Evolutionary conservation across 441 rosid species (phyloP), one percentile per base, ranked within the genome.

Genomic region (Erodium chrysanthum): DNA sequence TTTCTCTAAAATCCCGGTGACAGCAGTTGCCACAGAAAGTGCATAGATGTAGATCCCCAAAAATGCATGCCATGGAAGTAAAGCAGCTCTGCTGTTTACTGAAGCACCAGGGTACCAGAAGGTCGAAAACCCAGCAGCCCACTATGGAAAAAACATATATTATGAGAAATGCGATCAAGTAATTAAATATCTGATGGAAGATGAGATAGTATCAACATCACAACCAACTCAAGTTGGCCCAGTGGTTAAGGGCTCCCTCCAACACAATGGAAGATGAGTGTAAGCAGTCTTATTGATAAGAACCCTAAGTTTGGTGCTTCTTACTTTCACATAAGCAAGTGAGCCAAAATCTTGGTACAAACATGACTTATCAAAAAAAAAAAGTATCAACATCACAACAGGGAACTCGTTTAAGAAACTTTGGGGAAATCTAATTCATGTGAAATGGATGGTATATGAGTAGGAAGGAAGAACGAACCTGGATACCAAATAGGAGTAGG

Each of bases 51-150:
- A 52, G 10, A 52, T 15, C 22, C 59, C 59, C 1, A 18, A 52
- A 52, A 52, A 52, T 15, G 59, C 59, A 52, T 52, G 59, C 59
- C 59, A 52, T 22, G 59, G 59, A 52, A 52, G 59, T 52, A 52
- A 18, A 52, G 59, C 59, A 4, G 59, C 59, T 52, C 59, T 52
- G 59, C 22, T 15, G 59, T 52, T 52, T 17, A 52, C 22, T 18
- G 59, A 52, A 52, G 59, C 22, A 17, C 59, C 59, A 0, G 59
- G 59, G 7, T 52, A 52, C 59, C 59, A 52, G 22, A 52, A 52
- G 59, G 59, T 52, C 10, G 59, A 52, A 52, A 52, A 52, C 10
- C 59, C 59, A 52, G 22, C 22, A 15, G 59, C 59, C 59, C 59
- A 52, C 59, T 52, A 7, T 7, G 15, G 6, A 44, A 44, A 14